Conservation (phyloP, 1,284 basidiomycete genomes). For the Cerrena zonata region DNA sequence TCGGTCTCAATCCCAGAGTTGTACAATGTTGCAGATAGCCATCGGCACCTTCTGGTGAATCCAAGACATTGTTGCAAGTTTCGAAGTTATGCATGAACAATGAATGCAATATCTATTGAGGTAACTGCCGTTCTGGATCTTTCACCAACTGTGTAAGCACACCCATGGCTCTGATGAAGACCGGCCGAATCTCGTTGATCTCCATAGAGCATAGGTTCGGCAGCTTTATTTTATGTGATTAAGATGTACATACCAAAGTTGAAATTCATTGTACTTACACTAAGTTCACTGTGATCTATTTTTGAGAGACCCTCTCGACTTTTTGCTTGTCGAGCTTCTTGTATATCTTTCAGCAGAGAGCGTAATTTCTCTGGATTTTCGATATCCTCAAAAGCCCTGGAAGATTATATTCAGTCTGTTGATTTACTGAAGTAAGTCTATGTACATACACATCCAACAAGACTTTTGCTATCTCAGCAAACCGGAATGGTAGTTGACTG, state of each 20-base stretch:
- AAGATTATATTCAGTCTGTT: background rate
- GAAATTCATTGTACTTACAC: constrained; percentile 43
- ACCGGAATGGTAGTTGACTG: constrained; percentile 77
- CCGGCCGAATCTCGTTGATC: constrained; percentile 86
- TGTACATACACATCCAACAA: constrained; percentile 80
- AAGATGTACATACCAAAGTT: background rate
- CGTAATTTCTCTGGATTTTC: constrained; percentile 77
- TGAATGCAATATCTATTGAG: background rate
- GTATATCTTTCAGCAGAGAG: constrained; percentile 84
- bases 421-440: constrained; percentile 2
- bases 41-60: no score
- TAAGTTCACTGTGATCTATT: constrained; percentile 72
- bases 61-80: background rate
- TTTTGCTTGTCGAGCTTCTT: constrained; percentile 92
- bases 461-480: constrained; percentile 83
- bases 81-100: background rate
- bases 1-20: no score
- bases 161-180: constrained; percentile 81
- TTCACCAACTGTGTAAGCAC: constrained; percentile 48
- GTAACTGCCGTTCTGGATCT: constrained; percentile 21
- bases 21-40: no score
- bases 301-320: constrained; percentile 76
- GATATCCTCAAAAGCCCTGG: constrained; percentile 86
- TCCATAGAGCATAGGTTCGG: constrained; percentile 86
- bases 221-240: constrained; percentile 43